phyloP scores from a whole-genome alignment of 169 alveolate genomes.

The Cryptosporidium felis region DNA sequence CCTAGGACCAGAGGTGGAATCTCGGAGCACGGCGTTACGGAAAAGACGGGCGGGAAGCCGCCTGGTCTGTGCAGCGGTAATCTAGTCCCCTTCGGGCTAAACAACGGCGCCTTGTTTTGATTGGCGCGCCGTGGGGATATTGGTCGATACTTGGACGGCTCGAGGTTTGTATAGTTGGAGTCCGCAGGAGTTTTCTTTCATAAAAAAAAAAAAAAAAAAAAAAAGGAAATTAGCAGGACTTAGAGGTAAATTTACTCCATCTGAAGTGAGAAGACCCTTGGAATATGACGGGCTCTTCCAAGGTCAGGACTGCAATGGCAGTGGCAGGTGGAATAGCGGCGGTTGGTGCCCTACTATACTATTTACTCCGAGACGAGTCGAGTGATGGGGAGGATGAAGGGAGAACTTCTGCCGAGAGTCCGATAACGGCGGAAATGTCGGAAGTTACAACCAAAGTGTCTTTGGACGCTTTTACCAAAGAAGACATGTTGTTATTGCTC shows the following conservation, averaged over 20 bases:
- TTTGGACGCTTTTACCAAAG: slow-evolving; percentile 71
- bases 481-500: slow-evolving; percentile 74
- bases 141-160: slow-evolving; percentile 21
- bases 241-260: background rate
- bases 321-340: slow-evolving; percentile 78
- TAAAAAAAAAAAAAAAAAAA: too few relatives aligned
- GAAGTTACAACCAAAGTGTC: too few relatives aligned
- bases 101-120: slow-evolving; percentile 25
- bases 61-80: slow-evolving; percentile 27
- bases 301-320: slow-evolving; percentile 26
- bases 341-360: slow-evolving; percentile 76
- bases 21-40: slow-evolving; percentile 12
- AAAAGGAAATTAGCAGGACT: background rate
- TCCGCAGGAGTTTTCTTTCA: background rate
- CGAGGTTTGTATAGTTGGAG: background rate
- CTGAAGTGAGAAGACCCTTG: background rate
- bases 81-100: slow-evolving; percentile 43
- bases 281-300: slow-evolving; percentile 30
- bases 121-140: background rate
- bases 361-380: slow-evolving; percentile 75
- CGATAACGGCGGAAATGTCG: background rate
- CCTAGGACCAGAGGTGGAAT: slow-evolving; percentile 30
- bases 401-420: background rate
- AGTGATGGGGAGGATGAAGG: slow-evolving; percentile 65
- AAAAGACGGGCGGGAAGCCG: background rate